A percentile compares a stretch with the other conserved stretches of the same genome.
phyloP scores from a whole-genome alignment of 352 stramenopile genomes.

The Globisporangium recalcitrans region DNA sequence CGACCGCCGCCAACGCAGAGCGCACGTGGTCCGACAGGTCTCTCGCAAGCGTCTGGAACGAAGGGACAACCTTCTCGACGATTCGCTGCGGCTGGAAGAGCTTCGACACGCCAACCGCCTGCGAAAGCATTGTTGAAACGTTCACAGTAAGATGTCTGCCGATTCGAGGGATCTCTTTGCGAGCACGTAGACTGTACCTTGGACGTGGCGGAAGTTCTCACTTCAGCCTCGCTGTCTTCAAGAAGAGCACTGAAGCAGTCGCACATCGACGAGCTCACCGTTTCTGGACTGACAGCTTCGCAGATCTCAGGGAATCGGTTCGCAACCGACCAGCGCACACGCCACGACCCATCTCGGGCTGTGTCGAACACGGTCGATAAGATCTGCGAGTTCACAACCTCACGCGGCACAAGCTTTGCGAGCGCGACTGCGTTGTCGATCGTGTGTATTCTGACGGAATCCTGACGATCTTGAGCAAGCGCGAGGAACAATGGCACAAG shows the following conservation, averaged over 20 bases:
- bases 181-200: constrained; percentile 50
- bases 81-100: constrained; percentile 61
- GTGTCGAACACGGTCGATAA: constrained; percentile 90
- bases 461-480: constrained; percentile 90
- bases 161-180: neutral
- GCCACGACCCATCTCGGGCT: constrained; percentile 95
- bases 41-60: constrained; percentile 91
- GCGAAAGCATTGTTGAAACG: constrained; percentile 22
- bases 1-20: constrained; percentile 91
- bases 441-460: constrained; percentile 96
- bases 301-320: constrained; percentile 95
- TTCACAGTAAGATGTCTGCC: neutral
- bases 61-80: constrained; percentile 73
- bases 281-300: constrained; percentile 73
- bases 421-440: constrained; percentile 96
- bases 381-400: constrained; percentile 75
- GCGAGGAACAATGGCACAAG: constrained; percentile 82
- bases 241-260: constrained; percentile 92
- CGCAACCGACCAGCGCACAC: constrained; percentile 96
- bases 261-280: constrained; percentile 64
- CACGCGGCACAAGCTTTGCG: constrained; percentile 74
- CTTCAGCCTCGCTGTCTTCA: constrained; percentile 96
- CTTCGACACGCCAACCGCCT: constrained; percentile 42
- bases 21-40: constrained; percentile 97
- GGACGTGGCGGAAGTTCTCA: constrained; percentile 92